Evolutionary conservation across 257 asterid genomes (phyloP), one percentile per base, ranked within the genome.

Genomic region (Jacaranda mimosifolia): DNA sequence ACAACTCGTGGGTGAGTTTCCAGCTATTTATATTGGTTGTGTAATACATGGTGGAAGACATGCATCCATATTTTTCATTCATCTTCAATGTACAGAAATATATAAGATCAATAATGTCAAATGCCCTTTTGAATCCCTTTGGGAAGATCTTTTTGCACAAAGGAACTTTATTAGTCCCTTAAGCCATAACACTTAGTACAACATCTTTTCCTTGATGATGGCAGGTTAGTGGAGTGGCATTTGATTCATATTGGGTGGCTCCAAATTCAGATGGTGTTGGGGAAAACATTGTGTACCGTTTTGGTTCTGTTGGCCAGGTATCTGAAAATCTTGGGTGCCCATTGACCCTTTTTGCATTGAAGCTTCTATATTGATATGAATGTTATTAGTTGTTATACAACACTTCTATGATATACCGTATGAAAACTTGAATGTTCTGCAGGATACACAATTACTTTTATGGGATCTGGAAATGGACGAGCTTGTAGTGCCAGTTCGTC

Each of bases 401-500:
- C 32, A 26, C 32, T 26, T 26, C 32, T 26, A 26, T 26, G 32
- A 26, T 26, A 26, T 62, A 38, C 32, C 32, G 32, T 45, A 46
- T 53, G 14, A 32, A 32, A 12, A 14, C 48, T 15, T 14, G 35
- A 52, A 21, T 26, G 13, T 66, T 68, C 21, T 76, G 79, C 83
- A 96, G 98, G 99, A 96, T 77, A 85, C 98, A 11, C 97, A 85
- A 83, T 85, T 96, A 85, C 97, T 94, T 49, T 77, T 96, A 15
- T 96, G 99, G 99, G 99, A 96, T 85, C 89, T 96, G 68, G 99
- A 94, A 86, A 87, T 92, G 97, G 98, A 92, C n/a, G 99, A 96
- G 81, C 90, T 96, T 38, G 98, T 94, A 40, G 99, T 96, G 63
- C 99, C 99, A 42, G 88, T 96, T 26, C 97, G 99, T 0, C 97